These are phyloP conservation scores for Pleurotus djamor DNA, from an alignment of 768 basidiomycete genomes.

Conservation along the genomic window DNA sequence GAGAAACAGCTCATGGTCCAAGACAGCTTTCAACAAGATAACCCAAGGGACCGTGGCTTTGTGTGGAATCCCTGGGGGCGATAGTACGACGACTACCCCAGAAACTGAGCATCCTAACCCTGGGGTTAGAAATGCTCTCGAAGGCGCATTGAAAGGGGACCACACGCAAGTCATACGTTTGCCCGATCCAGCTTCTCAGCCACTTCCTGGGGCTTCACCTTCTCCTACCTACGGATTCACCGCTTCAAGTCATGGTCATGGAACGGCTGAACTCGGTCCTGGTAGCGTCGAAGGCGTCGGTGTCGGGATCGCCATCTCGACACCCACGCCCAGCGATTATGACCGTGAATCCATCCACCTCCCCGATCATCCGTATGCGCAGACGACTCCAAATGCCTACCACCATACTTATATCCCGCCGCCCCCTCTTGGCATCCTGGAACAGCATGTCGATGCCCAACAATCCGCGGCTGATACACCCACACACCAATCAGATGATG, in stretches of 20 bases:
- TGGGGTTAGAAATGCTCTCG: constrained; percentile 23
- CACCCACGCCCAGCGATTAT: constrained; percentile 24
- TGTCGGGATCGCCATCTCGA: constrained; percentile 33
- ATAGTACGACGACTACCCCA: constrained; percentile 4
- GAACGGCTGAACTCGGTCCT: not conserved
- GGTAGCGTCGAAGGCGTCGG: constrained; percentile 10
- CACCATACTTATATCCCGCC: constrained; percentile 9
- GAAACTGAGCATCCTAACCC: constrained; percentile 12
- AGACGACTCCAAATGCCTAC: constrained; percentile 32
- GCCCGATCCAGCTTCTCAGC: constrained; percentile 36
- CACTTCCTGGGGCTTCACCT: not conserved
- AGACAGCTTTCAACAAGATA: constrained; percentile 33
- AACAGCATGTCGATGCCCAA: constrained; percentile 6
- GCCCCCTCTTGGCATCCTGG: constrained; percentile 4
- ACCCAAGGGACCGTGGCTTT: constrained; percentile 29
- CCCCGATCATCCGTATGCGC: constrained; percentile 49
- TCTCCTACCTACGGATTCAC: constrained; percentile 17
- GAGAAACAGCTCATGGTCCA: constrained; percentile 40
- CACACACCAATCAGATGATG: not conserved
- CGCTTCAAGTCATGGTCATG: constrained; percentile 5
- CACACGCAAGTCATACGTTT: constrained; percentile 39
- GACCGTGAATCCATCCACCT: constrained; percentile 30
- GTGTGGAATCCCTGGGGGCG: constrained; percentile 18
- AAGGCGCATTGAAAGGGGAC: constrained; percentile 35
- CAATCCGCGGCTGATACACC: not conserved